Evolutionary conservation across 139 green algal species (phyloP).

Genomic region (Zygnema circumcarinatum): DNA sequence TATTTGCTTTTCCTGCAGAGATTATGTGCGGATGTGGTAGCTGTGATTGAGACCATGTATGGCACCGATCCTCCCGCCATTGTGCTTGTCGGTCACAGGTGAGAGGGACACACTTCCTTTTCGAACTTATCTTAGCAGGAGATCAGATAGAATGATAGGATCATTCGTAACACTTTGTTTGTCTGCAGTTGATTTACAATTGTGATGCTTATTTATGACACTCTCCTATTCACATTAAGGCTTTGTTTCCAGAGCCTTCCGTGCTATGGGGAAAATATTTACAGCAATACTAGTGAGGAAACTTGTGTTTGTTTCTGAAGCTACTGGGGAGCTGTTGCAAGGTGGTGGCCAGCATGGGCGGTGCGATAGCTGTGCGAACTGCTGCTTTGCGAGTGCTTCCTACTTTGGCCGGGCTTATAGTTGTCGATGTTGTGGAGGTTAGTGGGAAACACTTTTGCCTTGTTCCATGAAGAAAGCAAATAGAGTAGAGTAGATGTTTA

Average conservation of each 20-base stretch:
- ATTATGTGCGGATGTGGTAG: constrained; percentile 39
- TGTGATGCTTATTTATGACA: too few species aligned
- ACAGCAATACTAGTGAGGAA: too few species aligned
- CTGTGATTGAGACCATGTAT: constrained; percentile 41
- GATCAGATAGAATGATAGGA: neutral
- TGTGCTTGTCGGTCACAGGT: constrained; percentile 55
- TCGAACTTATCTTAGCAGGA: neutral
- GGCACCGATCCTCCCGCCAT: constrained; percentile 38
- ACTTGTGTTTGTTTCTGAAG: too few species aligned
- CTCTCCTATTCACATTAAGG: too few species aligned
- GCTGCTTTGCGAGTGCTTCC: constrained; percentile 32
- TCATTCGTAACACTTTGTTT: neutral
- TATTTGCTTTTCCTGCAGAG: constrained; percentile 22
- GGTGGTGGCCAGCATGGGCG: constrained; percentile 39
- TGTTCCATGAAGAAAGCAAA: neutral
- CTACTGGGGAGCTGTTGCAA: too few species aligned
- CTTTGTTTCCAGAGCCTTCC: too few species aligned
- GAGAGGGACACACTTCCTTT: constrained; percentile 4
- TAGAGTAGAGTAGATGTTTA: neutral
- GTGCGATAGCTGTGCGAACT: constrained; percentile 42
- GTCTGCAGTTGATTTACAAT: neutral
- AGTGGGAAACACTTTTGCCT: neutral
- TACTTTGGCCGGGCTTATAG: constrained; percentile 43
- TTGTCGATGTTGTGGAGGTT: constrained; percentile 56
- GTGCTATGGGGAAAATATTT: too few species aligned